Evolutionary conservation across 192 early-diverging fungal genomes (phyloP).

Genomic region (Entomortierella parvispora): DNA sequence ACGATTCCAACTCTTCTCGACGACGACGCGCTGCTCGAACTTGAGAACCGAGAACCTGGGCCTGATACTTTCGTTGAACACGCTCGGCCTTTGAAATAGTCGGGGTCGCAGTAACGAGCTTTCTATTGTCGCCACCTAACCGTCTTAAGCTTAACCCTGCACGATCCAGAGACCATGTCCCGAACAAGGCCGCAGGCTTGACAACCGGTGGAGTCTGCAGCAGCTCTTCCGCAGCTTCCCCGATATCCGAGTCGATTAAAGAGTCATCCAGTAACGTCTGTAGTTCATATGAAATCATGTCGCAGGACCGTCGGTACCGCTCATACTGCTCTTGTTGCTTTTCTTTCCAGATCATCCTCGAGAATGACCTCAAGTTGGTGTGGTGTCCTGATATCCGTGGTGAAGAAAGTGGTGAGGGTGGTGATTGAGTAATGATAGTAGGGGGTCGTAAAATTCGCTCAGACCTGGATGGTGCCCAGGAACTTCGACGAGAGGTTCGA

Average conservation of each 20-base stretch:
- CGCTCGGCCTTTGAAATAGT: slow-evolving; percentile 18
- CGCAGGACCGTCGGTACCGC: slow-evolving; percentile 41
- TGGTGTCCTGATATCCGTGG: not conserved
- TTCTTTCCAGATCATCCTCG: slow-evolving; percentile 41
- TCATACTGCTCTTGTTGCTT: slow-evolving; percentile 52
- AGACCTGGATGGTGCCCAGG: not conserved
- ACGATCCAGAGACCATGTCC: no score
- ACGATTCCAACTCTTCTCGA: slow-evolving; percentile 4
- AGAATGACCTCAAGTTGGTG: slow-evolving; percentile 14
- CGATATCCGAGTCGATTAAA: slow-evolving; percentile 28
- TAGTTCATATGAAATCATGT: slow-evolving; percentile 27
- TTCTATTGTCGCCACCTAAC: slow-evolving; percentile 5
- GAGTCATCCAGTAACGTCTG: slow-evolving; percentile 9
- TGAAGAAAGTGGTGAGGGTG: not conserved
- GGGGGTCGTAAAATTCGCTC: not conserved
- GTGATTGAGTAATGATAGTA: not conserved
- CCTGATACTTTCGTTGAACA: slow-evolving; percentile 37
- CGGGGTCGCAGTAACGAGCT: slow-evolving; percentile 14
- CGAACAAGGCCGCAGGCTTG: no score
- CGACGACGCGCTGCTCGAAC: slow-evolving; percentile 3
- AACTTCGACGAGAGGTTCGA: no score
- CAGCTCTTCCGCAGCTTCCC: slow-evolving; percentile 7
- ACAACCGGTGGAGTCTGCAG: not conserved
- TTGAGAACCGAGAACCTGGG: slow-evolving; percentile 28
- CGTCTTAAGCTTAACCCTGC: not conserved